These are phyloP conservation scores for Begonia masoniana DNA, from an alignment of 306 rosid genomes.

Conservation along the genomic window DNA sequence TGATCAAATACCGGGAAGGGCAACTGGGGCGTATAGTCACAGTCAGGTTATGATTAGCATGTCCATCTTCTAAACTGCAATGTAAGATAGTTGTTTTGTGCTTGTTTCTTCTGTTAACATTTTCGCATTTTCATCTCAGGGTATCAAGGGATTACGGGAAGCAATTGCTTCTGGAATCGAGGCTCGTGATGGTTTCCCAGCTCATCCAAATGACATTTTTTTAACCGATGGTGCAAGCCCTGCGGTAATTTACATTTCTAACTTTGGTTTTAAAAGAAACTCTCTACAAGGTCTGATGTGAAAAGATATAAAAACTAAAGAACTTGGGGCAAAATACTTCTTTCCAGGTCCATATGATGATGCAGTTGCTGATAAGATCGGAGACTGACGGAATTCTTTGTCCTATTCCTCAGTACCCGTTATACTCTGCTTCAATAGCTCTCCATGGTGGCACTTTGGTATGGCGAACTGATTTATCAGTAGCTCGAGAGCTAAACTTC, in stretches of 20 bases:
- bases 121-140: constrained; percentile 32
- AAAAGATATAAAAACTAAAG: not conserved
- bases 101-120: not conserved
- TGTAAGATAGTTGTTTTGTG: not conserved
- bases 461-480: not conserved
- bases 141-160: constrained; percentile 79
- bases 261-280: not conserved
- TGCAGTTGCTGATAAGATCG: constrained; percentile 48
- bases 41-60: constrained; percentile 54
- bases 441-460: constrained; percentile 58
- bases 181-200: constrained; percentile 79
- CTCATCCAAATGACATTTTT: constrained; percentile 67
- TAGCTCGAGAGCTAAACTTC: not conserved
- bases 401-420: constrained; percentile 67
- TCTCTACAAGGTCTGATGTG: not conserved
- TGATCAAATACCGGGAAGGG: constrained; percentile 84
- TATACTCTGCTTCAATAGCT: constrained; percentile 65
- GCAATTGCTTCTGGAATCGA: constrained; percentile 69
- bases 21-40: constrained; percentile 94
- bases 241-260: constrained; percentile 31
- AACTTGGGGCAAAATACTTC: constrained; percentile 3
- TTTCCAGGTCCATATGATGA: constrained; percentile 55
- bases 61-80: not conserved
- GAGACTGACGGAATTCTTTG: constrained; percentile 57
- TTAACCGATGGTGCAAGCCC: constrained; percentile 98